phyloP scores from a whole-genome alignment of 2,329 filamentous ascomycete species.

The Monosporascus sp. region DNA sequence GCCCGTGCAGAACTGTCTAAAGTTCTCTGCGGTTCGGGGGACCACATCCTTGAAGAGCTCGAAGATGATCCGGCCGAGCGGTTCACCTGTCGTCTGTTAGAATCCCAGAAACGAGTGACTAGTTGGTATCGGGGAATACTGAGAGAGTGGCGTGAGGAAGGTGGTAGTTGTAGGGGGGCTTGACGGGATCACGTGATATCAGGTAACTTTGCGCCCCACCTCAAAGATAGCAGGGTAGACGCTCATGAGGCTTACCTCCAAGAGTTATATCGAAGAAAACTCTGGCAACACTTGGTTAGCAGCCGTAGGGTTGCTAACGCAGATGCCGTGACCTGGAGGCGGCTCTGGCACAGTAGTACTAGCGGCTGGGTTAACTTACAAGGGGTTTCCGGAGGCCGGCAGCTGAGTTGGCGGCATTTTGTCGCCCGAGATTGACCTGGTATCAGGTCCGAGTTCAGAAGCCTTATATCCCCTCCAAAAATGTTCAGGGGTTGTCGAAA shows the following conservation, averaged over 20 bases:
- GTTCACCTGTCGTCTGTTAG: slow-evolving; percentile 57
- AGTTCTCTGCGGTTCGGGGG: slow-evolving; percentile 90
- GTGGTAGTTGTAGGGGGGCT: no score
- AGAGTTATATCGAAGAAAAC: slow-evolving; percentile 77
- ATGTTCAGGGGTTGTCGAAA: no score
- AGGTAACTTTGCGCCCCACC: neutral
- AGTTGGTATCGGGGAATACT: neutral
- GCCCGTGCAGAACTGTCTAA: slow-evolving; percentile 93
- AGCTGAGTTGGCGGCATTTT: slow-evolving; percentile 33
- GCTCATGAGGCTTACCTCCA: slow-evolving; percentile 54
- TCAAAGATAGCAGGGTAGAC: neutral
- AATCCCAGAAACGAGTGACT: neutral
- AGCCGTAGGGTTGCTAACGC: neutral
- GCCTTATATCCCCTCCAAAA: no score
- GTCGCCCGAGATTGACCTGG: neutral
- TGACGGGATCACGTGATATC: neutral
- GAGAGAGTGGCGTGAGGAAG: no score
- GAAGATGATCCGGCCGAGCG: slow-evolving; percentile 81
- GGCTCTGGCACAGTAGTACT: neutral
- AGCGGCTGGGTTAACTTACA: slow-evolving; percentile 28
- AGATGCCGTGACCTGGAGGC: neutral
- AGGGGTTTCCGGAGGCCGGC: slow-evolving; percentile 37
- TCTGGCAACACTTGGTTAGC: slow-evolving; percentile 23
- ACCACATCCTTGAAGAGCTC: slow-evolving; percentile 83
- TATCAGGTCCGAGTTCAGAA: no score